Conservation (phyloP, 148 eudicot species). For the Hydrangea macrophylla region DNA sequence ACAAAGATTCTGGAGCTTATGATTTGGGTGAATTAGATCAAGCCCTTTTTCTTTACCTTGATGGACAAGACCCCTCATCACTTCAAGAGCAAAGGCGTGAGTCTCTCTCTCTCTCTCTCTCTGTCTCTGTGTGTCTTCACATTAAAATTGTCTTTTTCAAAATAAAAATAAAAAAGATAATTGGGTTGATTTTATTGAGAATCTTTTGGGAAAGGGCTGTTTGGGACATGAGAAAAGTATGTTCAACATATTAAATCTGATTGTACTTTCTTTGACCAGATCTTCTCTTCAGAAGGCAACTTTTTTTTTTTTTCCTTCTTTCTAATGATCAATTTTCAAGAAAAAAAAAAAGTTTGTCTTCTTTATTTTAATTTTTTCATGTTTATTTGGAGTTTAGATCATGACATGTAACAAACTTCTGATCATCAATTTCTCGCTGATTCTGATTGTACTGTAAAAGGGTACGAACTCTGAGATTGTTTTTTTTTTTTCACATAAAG, state of each 20-base stretch:
- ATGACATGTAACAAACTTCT: conserved; percentile 28
- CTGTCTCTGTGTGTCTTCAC: neutral
- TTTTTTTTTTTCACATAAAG: neutral
- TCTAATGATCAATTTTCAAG: conserved; percentile 17
- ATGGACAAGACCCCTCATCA: conserved; percentile 54
- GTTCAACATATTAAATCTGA: conserved; percentile 17
- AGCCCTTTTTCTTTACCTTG: conserved; percentile 72
- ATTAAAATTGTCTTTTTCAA: neutral
- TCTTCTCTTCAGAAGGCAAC: conserved; percentile 11
- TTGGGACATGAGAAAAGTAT: conserved; percentile 42
- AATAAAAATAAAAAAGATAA: no score
- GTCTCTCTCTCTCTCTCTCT: conserved; percentile 12
- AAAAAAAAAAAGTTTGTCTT: conserved; percentile 8
- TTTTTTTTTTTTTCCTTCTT: no score
- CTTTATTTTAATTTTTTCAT: conserved; percentile 15
- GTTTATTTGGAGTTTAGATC: conserved; percentile 16
- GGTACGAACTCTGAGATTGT: conserved; percentile 13
- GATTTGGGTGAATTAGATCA: conserved; percentile 93
- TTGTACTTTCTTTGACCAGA: conserved; percentile 39
- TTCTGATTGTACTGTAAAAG: conserved; percentile 26
- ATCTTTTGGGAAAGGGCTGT: conserved; percentile 20
- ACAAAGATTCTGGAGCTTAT: conserved; percentile 53
- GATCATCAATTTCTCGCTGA: conserved; percentile 13
- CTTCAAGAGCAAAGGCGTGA: conserved; percentile 65
- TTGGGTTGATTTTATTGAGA: conserved; percentile 13